Evolutionary conservation across 1,284 basidiomycete species (phyloP).

Genomic region (Cerioporus squamosus): DNA sequence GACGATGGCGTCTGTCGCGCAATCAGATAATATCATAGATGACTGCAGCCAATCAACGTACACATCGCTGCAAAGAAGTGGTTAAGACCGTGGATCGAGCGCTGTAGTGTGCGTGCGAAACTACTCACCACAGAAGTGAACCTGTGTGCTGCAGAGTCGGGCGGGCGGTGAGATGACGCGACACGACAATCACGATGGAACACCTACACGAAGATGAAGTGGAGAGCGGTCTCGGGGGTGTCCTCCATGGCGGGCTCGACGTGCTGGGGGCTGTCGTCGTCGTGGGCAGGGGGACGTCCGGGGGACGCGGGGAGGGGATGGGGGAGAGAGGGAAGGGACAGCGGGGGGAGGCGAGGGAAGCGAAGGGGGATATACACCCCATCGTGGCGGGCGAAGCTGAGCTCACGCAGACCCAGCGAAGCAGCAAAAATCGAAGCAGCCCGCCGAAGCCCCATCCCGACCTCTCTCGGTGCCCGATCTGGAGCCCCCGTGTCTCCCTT

Average conservation of each 20-base stretch:
- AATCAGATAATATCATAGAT: background rate
- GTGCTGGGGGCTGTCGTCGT: slow-evolving; percentile 5
- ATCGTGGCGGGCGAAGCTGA: background rate
- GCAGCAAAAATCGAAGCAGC: slow-evolving; percentile 19
- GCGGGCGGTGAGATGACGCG: slow-evolving; percentile 10
- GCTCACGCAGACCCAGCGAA: background rate
- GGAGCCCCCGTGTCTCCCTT: background rate
- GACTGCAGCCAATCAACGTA: slow-evolving; percentile 41
- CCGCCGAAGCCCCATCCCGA: slow-evolving; percentile 5
- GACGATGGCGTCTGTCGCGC: slow-evolving; percentile 68
- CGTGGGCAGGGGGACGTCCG: background rate
- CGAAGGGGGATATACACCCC: slow-evolving; percentile 6
- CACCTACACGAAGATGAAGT: slow-evolving; percentile 57
- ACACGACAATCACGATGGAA: slow-evolving; percentile 36
- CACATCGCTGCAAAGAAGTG: slow-evolving; percentile 64
- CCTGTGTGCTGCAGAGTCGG: slow-evolving; percentile 55
- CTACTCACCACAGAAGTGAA: slow-evolving; percentile 80
- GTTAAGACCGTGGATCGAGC: slow-evolving; percentile 20
- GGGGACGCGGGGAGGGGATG: slow-evolving; percentile 7
- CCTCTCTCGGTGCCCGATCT: background rate
- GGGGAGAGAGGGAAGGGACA: slow-evolving; percentile 1
- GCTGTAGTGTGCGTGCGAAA: background rate
- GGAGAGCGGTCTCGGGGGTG: slow-evolving; percentile 44
- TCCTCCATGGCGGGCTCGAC: slow-evolving; percentile 38
- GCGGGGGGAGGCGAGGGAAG: slow-evolving; percentile 5